Percentiles rank a stretch among this genome's conserved stretches.
Conservation (phyloP, 768 basidiomycete genomes). For the Suillus lakei region DNA sequence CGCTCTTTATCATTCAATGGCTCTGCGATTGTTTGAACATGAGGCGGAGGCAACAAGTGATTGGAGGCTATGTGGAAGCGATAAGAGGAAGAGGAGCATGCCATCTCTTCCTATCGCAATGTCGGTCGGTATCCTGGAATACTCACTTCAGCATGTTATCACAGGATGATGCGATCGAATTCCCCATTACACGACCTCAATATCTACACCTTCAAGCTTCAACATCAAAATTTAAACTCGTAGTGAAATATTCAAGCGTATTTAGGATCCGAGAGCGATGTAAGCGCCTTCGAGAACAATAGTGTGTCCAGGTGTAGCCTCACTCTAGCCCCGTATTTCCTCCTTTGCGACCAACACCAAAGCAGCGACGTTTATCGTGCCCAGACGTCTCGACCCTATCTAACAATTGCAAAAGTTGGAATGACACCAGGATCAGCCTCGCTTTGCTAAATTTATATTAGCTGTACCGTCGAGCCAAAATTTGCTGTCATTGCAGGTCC, state of each 20-base stretch:
- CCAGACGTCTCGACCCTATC: background rate
- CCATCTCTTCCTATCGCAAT: background rate
- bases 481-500: background rate
- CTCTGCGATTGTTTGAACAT: constrained; percentile 94
- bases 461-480: background rate
- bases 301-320: constrained; percentile 43
- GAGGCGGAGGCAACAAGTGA: constrained; percentile 89
- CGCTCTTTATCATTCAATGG: constrained; percentile 78
- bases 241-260: constrained; percentile 76
- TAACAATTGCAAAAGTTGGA: background rate
- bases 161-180: background rate
- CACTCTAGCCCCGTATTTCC: background rate
- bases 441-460: background rate
- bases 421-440: background rate
- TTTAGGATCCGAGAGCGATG: constrained; percentile 92
- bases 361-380: background rate
- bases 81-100: constrained; percentile 32
- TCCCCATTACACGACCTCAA: background rate
- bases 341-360: background rate
- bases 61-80: constrained; percentile 84
- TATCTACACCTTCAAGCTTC: background rate
- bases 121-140: background rate
- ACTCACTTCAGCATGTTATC: background rate
- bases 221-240: constrained; percentile 34
- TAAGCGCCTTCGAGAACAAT: constrained; percentile 85